Percentiles rank a stretch among this genome's conserved stretches.
Conservation (phyloP, 2,329 filamentous ascomycete genomes). For the Phoma sp. region DNA sequence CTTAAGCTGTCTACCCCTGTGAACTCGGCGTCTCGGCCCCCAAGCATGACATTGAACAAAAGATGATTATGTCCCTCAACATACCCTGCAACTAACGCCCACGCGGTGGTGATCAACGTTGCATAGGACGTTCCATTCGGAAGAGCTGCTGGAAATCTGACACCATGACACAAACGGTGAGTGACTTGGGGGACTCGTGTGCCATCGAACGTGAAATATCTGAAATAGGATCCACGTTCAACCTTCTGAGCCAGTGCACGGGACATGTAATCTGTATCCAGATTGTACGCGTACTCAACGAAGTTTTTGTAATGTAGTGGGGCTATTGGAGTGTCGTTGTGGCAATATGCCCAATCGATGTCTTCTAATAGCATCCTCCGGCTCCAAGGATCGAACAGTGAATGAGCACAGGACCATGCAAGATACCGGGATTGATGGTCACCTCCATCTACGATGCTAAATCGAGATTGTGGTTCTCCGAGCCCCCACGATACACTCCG, state of each 20-base stretch:
- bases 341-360: not conserved
- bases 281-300: constrained; percentile 1
- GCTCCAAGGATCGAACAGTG: constrained; percentile 1
- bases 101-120: not conserved
- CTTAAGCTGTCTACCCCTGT: constrained; percentile 4
- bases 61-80: constrained; percentile 1
- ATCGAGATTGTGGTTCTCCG: constrained; percentile 2
- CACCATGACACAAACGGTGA: not conserved
- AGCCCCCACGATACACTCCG: not conserved
- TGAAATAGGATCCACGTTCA: too few species aligned
- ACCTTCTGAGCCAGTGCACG: not conserved
- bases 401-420: not conserved
- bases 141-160: not conserved
- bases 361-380: constrained; percentile 2
- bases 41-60: constrained; percentile 5
- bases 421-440: not conserved
- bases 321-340: not conserved
- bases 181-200: too few species aligned
- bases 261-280: not conserved
- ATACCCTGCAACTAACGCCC: not conserved
- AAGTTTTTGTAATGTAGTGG: constrained; percentile 3
- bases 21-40: constrained; percentile 2
- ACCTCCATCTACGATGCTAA: constrained; percentile 1
- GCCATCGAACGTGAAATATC: too few species aligned
- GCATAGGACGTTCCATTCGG: not conserved